phyloP scores from a whole-genome alignment of 139 green algal genomes.

The Closterium sp. region DNA sequence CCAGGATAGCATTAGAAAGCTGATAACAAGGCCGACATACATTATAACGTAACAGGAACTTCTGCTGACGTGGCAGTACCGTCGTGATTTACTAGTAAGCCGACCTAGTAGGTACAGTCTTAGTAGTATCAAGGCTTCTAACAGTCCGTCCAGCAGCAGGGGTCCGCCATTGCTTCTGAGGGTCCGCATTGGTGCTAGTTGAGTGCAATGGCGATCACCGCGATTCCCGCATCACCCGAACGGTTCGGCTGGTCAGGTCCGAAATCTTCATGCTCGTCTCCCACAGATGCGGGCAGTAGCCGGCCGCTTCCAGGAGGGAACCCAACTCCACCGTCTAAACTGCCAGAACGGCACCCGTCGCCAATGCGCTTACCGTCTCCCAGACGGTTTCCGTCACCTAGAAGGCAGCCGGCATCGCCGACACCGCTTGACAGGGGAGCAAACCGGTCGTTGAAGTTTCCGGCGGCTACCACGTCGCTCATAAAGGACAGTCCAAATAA shows the following conservation, averaged over 20 bases:
- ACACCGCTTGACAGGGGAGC: neutral
- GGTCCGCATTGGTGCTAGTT: neutral
- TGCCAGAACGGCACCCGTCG: neutral
- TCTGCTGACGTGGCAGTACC: too few species aligned
- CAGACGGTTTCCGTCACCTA: neutral
- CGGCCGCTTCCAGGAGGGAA: neutral
- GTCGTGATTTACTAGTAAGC: too few species aligned
- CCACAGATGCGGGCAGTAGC: neutral
- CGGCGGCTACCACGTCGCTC: neutral
- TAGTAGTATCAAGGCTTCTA: too few species aligned
- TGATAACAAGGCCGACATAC: too few species aligned
- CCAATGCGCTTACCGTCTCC: neutral
- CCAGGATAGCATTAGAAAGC: too few species aligned
- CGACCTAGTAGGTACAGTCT: too few species aligned
- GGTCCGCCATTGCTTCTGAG: too few species aligned
- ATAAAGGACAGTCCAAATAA: neutral
- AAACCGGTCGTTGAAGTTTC: neutral
- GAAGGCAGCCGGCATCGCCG: neutral
- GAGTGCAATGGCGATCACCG: neutral
- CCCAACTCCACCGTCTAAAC: neutral
- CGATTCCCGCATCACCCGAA: neutral
- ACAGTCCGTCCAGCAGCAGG: too few species aligned
- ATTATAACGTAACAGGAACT: too few species aligned
- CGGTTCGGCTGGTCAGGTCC: neutral
- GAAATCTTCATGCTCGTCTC: neutral